These are phyloP conservation scores for Neodidymelliopsis sp. DNA, from an alignment of 2,329 filamentous ascomycete genomes.

Conservation along the genomic window DNA sequence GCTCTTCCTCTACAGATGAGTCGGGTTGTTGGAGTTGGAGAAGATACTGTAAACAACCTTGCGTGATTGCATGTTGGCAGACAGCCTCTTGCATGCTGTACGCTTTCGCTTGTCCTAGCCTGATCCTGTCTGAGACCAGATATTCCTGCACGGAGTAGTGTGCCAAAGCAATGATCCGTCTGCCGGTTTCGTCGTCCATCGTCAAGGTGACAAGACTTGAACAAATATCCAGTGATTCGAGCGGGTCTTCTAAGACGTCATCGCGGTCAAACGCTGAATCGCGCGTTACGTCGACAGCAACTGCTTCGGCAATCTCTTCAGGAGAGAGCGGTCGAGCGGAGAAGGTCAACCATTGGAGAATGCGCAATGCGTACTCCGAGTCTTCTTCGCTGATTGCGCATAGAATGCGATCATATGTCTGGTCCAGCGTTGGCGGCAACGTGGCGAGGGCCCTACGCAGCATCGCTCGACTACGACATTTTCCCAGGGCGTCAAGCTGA, in stretches of 20 bases:
- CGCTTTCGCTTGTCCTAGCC: slow-evolving; percentile 22
- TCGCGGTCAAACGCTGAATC: slow-evolving; percentile 43
- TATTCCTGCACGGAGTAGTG: slow-evolving; percentile 50
- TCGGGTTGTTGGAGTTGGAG: slow-evolving; percentile 29
- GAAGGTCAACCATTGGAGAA: slow-evolving; percentile 37
- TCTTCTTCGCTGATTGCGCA: slow-evolving; percentile 25
- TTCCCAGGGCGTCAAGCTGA: slow-evolving; percentile 31
- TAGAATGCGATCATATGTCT: slow-evolving; percentile 42
- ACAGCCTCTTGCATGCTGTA: slow-evolving; percentile 33
- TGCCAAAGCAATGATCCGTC: slow-evolving; percentile 28
- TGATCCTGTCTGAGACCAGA: slow-evolving; percentile 38
- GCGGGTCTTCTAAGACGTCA: slow-evolving; percentile 44
- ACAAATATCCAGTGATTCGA: slow-evolving; percentile 41
- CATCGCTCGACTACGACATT: slow-evolving; percentile 27
- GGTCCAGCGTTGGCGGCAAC: slow-evolving; percentile 33
- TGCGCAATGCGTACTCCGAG: slow-evolving; percentile 26
- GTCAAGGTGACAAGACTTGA: slow-evolving; percentile 41
- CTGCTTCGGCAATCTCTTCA: slow-evolving; percentile 34
- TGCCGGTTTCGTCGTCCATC: slow-evolving; percentile 1
- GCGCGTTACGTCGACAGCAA: slow-evolving; percentile 35
- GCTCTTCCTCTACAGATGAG: slow-evolving; percentile 6
- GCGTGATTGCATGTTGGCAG: slow-evolving; percentile 32
- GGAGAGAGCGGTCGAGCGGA: slow-evolving; percentile 29
- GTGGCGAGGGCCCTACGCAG: slow-evolving; percentile 29
- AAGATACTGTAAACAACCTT: slow-evolving; percentile 36